Percentiles rank a stretch among this genome's conserved stretches.
Evolutionary conservation across 148 eudicot species (phyloP).

Genomic region (Nepenthes gracilis): DNA sequence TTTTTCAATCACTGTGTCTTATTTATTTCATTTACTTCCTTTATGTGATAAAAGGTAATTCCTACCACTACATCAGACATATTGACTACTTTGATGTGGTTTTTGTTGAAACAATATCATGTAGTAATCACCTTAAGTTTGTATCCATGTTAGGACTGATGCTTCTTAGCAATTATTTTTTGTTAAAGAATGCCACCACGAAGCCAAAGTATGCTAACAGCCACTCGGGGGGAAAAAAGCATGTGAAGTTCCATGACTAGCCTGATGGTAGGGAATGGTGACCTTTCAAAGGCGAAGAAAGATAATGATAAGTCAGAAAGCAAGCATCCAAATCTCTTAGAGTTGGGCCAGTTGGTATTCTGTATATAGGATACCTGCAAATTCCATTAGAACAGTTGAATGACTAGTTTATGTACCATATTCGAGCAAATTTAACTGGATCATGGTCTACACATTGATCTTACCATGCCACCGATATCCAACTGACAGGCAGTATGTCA

Average conservation of each 20-base stretch:
- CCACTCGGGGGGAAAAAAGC: not conserved
- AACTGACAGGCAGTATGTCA: conserved; percentile 3
- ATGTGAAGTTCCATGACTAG: not conserved
- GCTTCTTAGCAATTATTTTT: too few species aligned
- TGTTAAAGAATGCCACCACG: too few species aligned
- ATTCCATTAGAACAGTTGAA: not conserved
- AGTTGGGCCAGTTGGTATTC: conserved; percentile 3
- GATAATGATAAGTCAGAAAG: conserved; percentile 7
- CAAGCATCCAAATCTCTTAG: conserved; percentile 9
- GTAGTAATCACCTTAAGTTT: too few species aligned
- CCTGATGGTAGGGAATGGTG: not conserved
- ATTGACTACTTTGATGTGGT: too few species aligned
- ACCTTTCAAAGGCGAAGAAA: not conserved
- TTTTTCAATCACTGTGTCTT: too few species aligned
- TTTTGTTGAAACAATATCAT: too few species aligned
- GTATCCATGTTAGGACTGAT: too few species aligned
- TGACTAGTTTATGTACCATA: not conserved
- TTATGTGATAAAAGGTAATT: too few species aligned
- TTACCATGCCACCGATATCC: conserved; percentile 11
- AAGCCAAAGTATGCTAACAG: not conserved
- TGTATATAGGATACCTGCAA: conserved; percentile 10
- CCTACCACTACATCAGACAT: too few species aligned
- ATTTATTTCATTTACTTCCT: too few species aligned
- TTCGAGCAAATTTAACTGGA: not conserved
- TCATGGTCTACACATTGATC: not conserved